Percentiles rank a stretch among this genome's conserved stretches.
phyloP scores from a whole-genome alignment of 2,329 filamentous ascomycete species.

The Ilyonectria sp. region DNA sequence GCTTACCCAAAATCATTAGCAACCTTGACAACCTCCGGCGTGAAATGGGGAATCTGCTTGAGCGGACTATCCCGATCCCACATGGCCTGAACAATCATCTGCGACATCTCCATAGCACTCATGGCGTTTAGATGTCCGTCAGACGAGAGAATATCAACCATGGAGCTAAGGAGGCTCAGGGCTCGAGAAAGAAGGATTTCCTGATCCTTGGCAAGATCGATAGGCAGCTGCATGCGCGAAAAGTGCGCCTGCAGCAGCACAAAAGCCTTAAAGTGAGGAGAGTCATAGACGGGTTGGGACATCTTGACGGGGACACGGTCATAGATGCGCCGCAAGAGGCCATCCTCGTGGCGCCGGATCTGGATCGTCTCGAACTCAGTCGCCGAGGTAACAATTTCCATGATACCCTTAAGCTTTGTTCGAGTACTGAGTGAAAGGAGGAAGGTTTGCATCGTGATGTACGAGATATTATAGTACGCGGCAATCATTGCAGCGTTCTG shows the following conservation, averaged over 20 bases:
- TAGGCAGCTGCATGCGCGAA: constrained; percentile 94
- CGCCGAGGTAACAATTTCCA: constrained; percentile 97
- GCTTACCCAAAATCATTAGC: constrained; percentile 82
- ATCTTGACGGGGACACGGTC: constrained; percentile 97
- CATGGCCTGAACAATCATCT: constrained; percentile 99
- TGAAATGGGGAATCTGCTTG: constrained; percentile 98
- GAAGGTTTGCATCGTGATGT: constrained; percentile 99
- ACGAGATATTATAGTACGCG: constrained; percentile 99
- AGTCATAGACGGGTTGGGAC: constrained; percentile 87
- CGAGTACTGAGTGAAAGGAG: constrained; percentile 88
- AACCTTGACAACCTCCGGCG: constrained; percentile 84
- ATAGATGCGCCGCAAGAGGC: constrained; percentile 90
- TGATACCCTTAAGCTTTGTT: constrained; percentile 95
- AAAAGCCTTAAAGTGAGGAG: constrained; percentile 98
- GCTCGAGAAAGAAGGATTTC: constrained; percentile 89
- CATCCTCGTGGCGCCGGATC: constrained; percentile 92
- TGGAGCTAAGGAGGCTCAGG: constrained; percentile 89
- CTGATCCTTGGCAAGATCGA: constrained; percentile 96
- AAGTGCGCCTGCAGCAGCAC: constrained; percentile 98
- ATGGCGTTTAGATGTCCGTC: constrained; percentile 97
- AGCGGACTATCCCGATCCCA: constrained; percentile 98
- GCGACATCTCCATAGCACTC: constrained; percentile 98
- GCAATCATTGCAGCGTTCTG: constrained; percentile 98
- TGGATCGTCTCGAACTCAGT: constrained; percentile 97
- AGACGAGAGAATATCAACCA: constrained; percentile 94